Evolutionary conservation across 805 yeast species (phyloP), one percentile per base, ranked within the genome.

Genomic region (Komagataella kurtzmanii): DNA sequence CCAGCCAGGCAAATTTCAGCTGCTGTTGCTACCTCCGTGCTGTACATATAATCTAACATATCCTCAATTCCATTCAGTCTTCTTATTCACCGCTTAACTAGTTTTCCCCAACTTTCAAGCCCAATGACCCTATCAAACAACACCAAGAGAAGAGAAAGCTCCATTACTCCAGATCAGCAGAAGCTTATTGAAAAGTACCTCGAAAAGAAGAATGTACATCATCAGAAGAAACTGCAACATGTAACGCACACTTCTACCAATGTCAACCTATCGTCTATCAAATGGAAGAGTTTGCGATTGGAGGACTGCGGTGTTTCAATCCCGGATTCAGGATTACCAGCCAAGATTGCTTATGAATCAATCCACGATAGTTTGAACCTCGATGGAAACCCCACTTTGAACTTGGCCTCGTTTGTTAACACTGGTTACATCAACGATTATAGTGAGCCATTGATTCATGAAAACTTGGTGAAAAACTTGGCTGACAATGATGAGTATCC

Each of bases 401-500:
- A 90, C 64, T 67, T 89, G 64, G 97, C 97, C 3, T 83, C 91
- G 30, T 89, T 89, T 63, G 97, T 89, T 56, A 87, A 86, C 68
- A 89, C 96, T 6, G 40, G 40, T 14, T 75, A 71, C 56, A 62
- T 83, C 19, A 79, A 79, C 51, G 76, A 71, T n/a, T 65, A 66
- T 17, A 79, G 83, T 3, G 66, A 67, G 17, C 70, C 71, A 56
- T 73, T 89, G 57, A 75, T 83, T 52, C 48, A 64, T 23, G 90
- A 86, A 64, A 89, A 89, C 65, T 59, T 88, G 54, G 82, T 86
- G 58, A 89, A 90, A 73, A 89, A 89, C 66, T 72, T 89, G 60
- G 96, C 97, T 7, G 97, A 89, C 66, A 83, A 84, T 59, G 97
- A 90, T 64, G 97, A 89, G 71, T 89, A 89, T 65, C 97, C 97